A percentile compares a stretch with the other conserved stretches of the same genome.
Evolutionary conservation across 768 basidiomycete species (phyloP).

Genomic region (Cystobasidium onofrii): DNA sequence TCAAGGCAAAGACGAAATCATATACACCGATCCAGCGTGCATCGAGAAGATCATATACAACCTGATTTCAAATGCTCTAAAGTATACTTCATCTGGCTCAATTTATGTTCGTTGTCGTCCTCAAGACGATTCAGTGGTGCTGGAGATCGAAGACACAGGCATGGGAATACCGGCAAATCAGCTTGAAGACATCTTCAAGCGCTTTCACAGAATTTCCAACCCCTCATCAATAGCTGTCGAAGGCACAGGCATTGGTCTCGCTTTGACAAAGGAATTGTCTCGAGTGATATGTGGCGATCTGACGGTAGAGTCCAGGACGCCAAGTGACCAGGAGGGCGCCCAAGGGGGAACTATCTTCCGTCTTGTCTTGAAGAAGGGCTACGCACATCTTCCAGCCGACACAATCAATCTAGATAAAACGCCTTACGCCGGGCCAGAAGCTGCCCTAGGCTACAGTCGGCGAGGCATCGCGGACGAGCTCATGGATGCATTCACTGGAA

Average conservation of each 20-base stretch:
- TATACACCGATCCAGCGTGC: background rate
- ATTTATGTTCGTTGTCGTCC: background rate
- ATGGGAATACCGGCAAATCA: background rate
- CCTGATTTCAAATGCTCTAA: conserved; percentile 10
- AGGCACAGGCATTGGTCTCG: conserved; percentile 6
- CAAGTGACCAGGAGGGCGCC: background rate
- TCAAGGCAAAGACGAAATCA: background rate
- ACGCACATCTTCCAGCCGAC: background rate
- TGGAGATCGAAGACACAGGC: conserved; percentile 5
- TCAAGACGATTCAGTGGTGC: background rate
- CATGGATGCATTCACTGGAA: background rate
- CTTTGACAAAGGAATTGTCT: background rate
- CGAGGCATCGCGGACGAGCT: conserved; percentile 7
- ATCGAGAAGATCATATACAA: conserved; percentile 11
- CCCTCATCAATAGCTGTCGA: background rate
- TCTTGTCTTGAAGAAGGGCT: background rate
- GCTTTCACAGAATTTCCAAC: background rate
- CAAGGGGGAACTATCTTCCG: background rate
- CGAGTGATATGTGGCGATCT: background rate
- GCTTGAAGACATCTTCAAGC: conserved; percentile 12
- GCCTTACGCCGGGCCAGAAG: background rate
- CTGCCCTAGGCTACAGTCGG: background rate
- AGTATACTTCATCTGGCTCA: background rate
- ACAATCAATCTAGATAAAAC: background rate
- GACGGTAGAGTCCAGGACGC: background rate